Base-by-base conservation (phyloP, 306 rosid genomes). In the Trichosanthes truncata region DNA sequence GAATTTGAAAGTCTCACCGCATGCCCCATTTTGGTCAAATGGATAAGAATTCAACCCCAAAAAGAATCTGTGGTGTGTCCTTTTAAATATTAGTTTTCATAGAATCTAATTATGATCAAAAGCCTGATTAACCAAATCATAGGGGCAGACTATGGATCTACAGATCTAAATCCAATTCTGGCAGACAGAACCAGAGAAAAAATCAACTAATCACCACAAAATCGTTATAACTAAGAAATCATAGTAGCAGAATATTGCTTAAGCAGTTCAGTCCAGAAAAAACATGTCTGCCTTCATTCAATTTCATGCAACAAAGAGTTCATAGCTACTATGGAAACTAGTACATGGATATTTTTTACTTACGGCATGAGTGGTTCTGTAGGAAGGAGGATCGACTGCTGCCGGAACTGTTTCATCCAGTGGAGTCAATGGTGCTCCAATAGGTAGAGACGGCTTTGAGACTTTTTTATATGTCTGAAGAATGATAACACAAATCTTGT, bases 401-500 rank as follows among this genome's bases (percentile, higher is more conserved):
- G 92, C 45, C 72, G 87, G 81, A 76, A 86, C 17, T 77, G 85
- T 77, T 84, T 81, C 81, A 17, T 85, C 93, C 7, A 81, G 38
- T 84, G 80, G 81, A 41, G 71, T 72, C 51, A 81, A 79, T 78
- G 65, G 84, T 5, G 76, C 55, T 79, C 77, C 84, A 78, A 57
- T 84, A 33, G 84, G 67, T 66, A n/a, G 83, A 74, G 85, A 48
- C 83, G 77, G 83, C 78, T 80, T 89, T 7, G 77, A 72, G 43
- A 77, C 85, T 84, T 94, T 91, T 77, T 77, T 89, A 86, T 91
- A 90, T 0, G 98, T 88, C 98, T 94, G 89, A 84, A 78, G 9
- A 43, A 80, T 33, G 77, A 65, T 84, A 80, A 4, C 1, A 71
- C 31, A 76, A 51, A 43, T 31, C 76, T 20, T 5, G 21, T 69